Conservation (phyloP, 306 rosid species). For the Medicago lupulina region DNA sequence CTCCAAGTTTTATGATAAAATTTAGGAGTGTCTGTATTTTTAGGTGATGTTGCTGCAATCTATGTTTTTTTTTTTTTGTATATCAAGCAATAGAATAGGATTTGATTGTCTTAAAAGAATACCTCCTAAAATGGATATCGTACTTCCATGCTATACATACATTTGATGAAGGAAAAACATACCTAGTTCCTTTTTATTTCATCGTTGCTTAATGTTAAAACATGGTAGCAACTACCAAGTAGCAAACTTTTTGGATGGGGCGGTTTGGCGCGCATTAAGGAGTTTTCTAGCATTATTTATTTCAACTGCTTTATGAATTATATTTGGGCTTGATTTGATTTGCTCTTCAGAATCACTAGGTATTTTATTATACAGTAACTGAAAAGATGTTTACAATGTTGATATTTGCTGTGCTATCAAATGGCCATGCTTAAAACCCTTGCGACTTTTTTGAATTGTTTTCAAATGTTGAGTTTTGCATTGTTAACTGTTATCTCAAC, state of each 20-base stretch:
- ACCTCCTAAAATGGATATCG: neutral
- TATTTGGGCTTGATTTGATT: conserved; percentile 19
- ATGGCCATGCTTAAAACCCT: conserved; percentile 1
- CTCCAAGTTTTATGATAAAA: conserved; percentile 35
- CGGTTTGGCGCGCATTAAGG: neutral
- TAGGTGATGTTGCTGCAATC: conserved; percentile 11
- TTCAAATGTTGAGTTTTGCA: conserved; percentile 17
- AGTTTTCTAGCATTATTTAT: neutral
- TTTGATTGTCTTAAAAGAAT: conserved; percentile 25
- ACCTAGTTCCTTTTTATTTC: neutral
- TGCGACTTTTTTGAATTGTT: neutral
- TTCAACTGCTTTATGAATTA: neutral
- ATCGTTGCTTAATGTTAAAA: conserved; percentile 25
- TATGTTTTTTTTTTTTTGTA: conserved; percentile 4
- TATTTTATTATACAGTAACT: neutral
- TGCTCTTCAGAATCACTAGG: conserved; percentile 1
- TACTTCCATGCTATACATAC: neutral
- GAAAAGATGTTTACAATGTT: conserved; percentile 12
- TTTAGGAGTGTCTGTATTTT: conserved; percentile 3
- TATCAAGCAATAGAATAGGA: conserved; percentile 29
- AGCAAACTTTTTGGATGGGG: conserved; percentile 18
- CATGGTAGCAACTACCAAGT: neutral
- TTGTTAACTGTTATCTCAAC: neutral
- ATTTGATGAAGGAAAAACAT: conserved; percentile 22
- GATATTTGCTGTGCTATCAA: conserved; percentile 33